Percentiles rank a stretch among this genome's conserved stretches.
These are phyloP conservation scores for Jamesozyma hellenica DNA, from an alignment of 805 yeast species.

Conservation along the genomic window DNA sequence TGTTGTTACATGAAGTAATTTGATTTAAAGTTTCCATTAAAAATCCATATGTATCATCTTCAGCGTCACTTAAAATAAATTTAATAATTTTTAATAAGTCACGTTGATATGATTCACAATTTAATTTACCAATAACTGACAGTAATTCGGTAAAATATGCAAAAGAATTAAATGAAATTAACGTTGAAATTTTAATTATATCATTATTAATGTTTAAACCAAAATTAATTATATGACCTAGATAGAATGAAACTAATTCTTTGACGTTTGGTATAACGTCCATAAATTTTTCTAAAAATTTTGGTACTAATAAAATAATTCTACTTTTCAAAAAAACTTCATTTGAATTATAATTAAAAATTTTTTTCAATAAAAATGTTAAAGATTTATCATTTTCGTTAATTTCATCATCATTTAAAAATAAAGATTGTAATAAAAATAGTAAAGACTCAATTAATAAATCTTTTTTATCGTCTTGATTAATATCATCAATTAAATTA, in stretches of 20 bases:
- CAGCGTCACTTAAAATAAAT: constrained; percentile 47
- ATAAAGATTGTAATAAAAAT: constrained; percentile 15
- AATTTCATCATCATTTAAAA: constrained; percentile 15
- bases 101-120: constrained; percentile 15
- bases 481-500: neutral
- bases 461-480: neutral
- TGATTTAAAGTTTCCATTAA: constrained; percentile 57
- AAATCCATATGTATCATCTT: constrained; percentile 71
- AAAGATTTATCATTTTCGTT: neutral
- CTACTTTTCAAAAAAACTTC: constrained; percentile 39
- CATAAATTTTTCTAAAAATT: constrained; percentile 44
- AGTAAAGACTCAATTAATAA: constrained; percentile 16
- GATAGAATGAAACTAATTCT: constrained; percentile 24
- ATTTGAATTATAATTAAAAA: constrained; percentile 8
- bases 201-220: constrained; percentile 25
- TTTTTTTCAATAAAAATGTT: constrained; percentile 9
- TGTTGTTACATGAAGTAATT: constrained; percentile 33
- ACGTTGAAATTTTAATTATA: constrained; percentile 23
- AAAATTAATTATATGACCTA: constrained; percentile 15
- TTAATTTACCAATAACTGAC: constrained; percentile 13
- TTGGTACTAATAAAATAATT: constrained; percentile 44
- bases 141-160: constrained; percentile 31
- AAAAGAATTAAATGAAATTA: constrained; percentile 48
- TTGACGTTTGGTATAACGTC: constrained; percentile 25
- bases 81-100: constrained; percentile 31